Conservation (phyloP, 2,329 filamentous ascomycete species). For the Xylariaceae sp. region DNA sequence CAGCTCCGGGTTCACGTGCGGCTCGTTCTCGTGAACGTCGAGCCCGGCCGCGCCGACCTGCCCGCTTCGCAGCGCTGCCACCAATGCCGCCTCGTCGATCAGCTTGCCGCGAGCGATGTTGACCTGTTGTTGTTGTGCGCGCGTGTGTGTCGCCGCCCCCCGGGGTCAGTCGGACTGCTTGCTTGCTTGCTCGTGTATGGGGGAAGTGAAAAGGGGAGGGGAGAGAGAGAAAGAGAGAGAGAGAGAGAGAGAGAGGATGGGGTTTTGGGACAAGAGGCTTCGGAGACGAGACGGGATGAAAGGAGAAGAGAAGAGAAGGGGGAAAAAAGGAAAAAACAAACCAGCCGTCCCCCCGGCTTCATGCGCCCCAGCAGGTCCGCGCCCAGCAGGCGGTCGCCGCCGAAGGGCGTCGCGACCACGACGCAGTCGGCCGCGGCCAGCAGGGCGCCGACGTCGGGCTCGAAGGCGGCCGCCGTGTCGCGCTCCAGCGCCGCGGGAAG, state of each 20-base stretch:
- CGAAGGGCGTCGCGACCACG: constrained; percentile 6
- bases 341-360: constrained; percentile 38
- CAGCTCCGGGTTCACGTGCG: constrained; percentile 32
- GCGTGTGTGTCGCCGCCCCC: too few species aligned
- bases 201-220: too few species aligned
- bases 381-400: constrained; percentile 15
- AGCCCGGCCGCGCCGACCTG: constrained; percentile 21
- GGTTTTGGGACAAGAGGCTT: too few species aligned
- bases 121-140: constrained; percentile 43
- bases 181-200: too few species aligned
- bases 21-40: constrained; percentile 28
- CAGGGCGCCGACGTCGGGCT: constrained; percentile 19
- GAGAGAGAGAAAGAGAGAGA: too few species aligned
- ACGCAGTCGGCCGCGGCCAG: constrained; percentile 27
- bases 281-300: too few species aligned
- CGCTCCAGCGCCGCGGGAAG: constrained; percentile 20
- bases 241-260: too few species aligned
- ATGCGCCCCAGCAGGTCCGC: constrained; percentile 32
- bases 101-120: constrained; percentile 36
- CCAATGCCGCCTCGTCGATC: constrained; percentile 36
- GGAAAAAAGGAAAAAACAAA: too few species aligned
- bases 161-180: too few species aligned
- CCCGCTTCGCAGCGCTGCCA: constrained; percentile 17
- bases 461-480: constrained; percentile 22
- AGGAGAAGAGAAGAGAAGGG: too few species aligned